Evolutionary conservation across 345 rosid genomes (phyloP).

Genomic region (Pelargonium nanum): DNA sequence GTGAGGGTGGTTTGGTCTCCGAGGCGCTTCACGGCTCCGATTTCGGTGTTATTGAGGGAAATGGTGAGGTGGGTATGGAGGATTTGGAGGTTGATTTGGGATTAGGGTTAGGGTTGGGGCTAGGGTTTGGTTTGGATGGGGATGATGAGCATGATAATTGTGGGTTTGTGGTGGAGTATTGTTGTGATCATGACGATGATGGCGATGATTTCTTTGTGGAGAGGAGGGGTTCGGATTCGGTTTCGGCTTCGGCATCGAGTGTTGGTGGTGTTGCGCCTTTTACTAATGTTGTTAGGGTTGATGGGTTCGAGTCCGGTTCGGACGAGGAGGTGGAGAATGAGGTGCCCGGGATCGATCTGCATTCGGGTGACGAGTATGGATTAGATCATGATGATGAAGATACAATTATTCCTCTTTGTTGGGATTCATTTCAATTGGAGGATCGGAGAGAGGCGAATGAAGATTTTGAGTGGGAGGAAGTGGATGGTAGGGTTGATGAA

Average conservation of each 20-base stretch:
- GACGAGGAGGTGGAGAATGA: slow-evolving; percentile 27
- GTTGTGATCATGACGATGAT: slow-evolving; percentile 20
- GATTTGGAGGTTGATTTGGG: slow-evolving; percentile 33
- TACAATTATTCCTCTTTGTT: slow-evolving; percentile 44
- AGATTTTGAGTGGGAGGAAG: slow-evolving; percentile 94
- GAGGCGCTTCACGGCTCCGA: slow-evolving; percentile 8
- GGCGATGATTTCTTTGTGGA: slow-evolving; percentile 41
- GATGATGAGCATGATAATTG: slow-evolving; percentile 8
- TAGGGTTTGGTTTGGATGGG: slow-evolving; percentile 18
- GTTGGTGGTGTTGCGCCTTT: slow-evolving; percentile 18
- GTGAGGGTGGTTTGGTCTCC: slow-evolving; percentile 3
- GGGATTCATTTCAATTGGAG: slow-evolving; percentile 72
- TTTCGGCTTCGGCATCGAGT: slow-evolving; percentile 9
- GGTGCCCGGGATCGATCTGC: slow-evolving; percentile 24
- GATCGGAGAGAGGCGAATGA: slow-evolving; percentile 42
- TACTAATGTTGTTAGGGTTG: slow-evolving; percentile 15
- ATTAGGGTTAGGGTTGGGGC: slow-evolving; percentile 39
- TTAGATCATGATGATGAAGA: slow-evolving; percentile 28
- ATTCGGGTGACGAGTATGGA: slow-evolving; percentile 44
- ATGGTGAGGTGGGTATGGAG: slow-evolving; percentile 21
- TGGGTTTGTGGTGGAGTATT: slow-evolving; percentile 18
- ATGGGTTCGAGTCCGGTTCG: slow-evolving; percentile 39
- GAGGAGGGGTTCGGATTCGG: slow-evolving; percentile 33
- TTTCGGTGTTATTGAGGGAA: slow-evolving; percentile 35
- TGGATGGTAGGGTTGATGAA: slow-evolving; percentile 57